Conservation (phyloP, 2,329 filamentous ascomycete genomes). For the Karstenula rhodostoma region DNA sequence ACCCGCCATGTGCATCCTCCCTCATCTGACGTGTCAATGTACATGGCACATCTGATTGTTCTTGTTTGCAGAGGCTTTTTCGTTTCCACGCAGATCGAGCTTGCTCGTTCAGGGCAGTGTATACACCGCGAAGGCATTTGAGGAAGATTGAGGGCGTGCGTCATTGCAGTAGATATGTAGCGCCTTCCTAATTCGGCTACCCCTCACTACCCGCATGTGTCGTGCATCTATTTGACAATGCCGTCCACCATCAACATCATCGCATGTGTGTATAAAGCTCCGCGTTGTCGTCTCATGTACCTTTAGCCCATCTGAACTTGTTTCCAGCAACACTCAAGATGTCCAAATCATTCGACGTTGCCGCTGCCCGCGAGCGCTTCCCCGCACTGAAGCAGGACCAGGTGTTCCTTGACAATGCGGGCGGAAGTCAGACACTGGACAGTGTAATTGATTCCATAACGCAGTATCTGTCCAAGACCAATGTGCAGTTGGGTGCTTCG, state of each 20-base stretch:
- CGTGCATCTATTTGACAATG: conserved; percentile 10
- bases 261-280: neutral
- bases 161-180: neutral
- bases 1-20: neutral
- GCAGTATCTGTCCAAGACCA: conserved; percentile 71
- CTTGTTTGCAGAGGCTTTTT: neutral
- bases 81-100: neutral
- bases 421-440: conserved; percentile 74
- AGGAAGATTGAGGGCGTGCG: neutral
- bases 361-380: conserved; percentile 67
- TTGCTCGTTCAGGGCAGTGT: too few species aligned
- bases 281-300: neutral
- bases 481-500: conserved; percentile 78
- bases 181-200: conserved; percentile 19
- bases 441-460: conserved; percentile 72
- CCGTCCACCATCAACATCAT: neutral
- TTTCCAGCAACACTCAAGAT: conserved; percentile 23
- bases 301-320: neutral
- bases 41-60: too few species aligned
- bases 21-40: neutral
- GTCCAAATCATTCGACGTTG: conserved; percentile 61
- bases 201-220: conserved; percentile 18
- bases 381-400: conserved; percentile 73
- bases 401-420: conserved; percentile 80
- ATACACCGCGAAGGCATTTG: too few species aligned